Evolutionary conservation across 192 early-diverging fungal species (phyloP), one percentile per base, ranked within the genome.

Genomic region (Rhizophagus prolifer): DNA sequence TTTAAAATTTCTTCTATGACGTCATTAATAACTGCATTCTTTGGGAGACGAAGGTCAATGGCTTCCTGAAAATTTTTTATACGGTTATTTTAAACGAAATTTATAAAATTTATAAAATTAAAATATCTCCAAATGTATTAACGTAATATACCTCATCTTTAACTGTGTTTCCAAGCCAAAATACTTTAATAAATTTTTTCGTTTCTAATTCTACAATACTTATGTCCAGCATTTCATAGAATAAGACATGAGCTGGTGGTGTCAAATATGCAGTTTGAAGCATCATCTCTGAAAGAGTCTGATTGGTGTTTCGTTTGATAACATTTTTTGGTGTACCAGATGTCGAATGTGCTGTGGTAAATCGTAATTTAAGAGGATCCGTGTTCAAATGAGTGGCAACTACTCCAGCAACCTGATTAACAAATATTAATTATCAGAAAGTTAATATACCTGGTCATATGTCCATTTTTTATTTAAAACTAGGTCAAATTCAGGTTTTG

Each of bases 221-320:
- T 25, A 96, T 86, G 41, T 95, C 92, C 62, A 97, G 72, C 60
- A 94, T 85, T 80, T 99, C 96, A 81, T 96, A 99, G 72, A 85
- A 88, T 12, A 99, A 73, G 10, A 85, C 75, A 50, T 82, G 84
- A 47, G 84, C 79, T 47, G 80, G 71, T 46, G 75, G 63, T 3
- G 78, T 66, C 28, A 82, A 63, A 36, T 80, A 76, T 30, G 78
- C 70, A n/a, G 72, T 31, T 23, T 78, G 65, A 30, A 85, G 65
- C 81, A 89, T 86, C 10, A 89, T 86, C 10, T 86, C 85, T 47
- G 81, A 28, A 12, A 85, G 30, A 6, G 72, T 73, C 54, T 82
- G 70, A 34, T 64, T 82, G 26, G 84, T 80, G 7, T 63, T 65
- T 23, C 80, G 72, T 54, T 72, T 79, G 21, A 85, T 75, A 5